Percentiles rank a stretch among this genome's conserved stretches.
phyloP scores from a whole-genome alignment of 2,329 filamentous ascomycete species.

The Paraphaeosphaeria sporulosa region DNA sequence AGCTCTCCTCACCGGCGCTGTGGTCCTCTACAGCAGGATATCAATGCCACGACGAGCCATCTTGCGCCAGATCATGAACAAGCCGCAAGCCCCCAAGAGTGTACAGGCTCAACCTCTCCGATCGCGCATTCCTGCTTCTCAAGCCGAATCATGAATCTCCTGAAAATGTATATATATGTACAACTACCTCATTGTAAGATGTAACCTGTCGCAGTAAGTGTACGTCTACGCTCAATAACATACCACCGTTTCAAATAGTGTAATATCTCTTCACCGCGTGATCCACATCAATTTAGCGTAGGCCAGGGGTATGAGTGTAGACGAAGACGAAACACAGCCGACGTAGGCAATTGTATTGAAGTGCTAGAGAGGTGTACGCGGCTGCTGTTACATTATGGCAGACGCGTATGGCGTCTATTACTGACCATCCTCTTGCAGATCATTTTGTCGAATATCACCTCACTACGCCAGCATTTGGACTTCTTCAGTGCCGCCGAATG shows the following conservation, averaged over 20 bases:
- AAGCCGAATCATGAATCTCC: neutral
- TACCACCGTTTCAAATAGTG: neutral
- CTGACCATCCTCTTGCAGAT: too few relatives aligned
- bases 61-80: constrained; percentile 37
- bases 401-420: too few relatives aligned
- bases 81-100: constrained; percentile 26
- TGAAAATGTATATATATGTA: constrained; percentile 1
- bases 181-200: constrained; percentile 4
- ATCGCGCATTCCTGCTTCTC: neutral
- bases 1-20: constrained; percentile 80
- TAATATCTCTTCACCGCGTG: too few relatives aligned
- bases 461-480: neutral
- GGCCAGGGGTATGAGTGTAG: too few relatives aligned
- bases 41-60: constrained; percentile 44
- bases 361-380: too few relatives aligned
- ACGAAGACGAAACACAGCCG: too few relatives aligned
- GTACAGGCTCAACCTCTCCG: constrained; percentile 28
- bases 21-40: constrained; percentile 74
- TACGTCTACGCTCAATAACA: constrained; percentile 9
- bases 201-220: neutral
- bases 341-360: too few relatives aligned
- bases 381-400: too few relatives aligned
- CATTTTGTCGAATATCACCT: too few relatives aligned
- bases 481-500: neutral
- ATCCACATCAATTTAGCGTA: too few relatives aligned